Evolutionary conservation across 140 eudicot genomes (phyloP).

Genomic region (Eryngium alpinum): DNA sequence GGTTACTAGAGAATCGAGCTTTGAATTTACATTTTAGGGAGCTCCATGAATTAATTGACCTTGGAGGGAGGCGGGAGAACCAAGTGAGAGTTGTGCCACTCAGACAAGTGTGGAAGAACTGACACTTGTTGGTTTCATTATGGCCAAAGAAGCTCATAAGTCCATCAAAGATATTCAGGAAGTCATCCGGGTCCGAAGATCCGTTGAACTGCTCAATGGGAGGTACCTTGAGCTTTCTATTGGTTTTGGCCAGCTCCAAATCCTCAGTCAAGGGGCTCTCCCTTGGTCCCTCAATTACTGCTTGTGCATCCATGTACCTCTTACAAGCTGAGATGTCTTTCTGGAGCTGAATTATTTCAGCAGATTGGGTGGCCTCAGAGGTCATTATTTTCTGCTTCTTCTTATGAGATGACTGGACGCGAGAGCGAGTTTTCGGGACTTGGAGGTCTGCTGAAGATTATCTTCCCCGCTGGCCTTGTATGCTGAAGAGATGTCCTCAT

Average conservation of each 20-base stretch:
- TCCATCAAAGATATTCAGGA: neutral
- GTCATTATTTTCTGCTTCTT: no score
- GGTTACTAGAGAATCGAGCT: neutral
- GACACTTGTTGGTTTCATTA: neutral
- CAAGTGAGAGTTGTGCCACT: neutral
- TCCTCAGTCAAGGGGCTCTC: neutral
- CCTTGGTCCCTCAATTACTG: neutral
- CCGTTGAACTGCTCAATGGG: neutral
- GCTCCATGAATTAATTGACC: neutral
- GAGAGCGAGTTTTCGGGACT: no score
- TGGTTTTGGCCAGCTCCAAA: neutral
- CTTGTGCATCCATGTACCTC: no score
- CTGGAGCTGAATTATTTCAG: no score
- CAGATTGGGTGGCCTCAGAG: no score
- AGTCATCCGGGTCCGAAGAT: neutral
- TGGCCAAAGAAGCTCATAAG: neutral
- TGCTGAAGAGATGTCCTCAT: no score
- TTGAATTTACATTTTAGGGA: neutral
- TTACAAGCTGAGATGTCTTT: no score
- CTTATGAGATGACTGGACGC: no score
- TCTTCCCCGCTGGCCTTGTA: no score
- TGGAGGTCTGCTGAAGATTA: no score
- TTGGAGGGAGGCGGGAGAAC: neutral
- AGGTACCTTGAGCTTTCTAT: neutral
- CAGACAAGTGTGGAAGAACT: neutral